phyloP scores from a whole-genome alignment of 2,329 filamentous ascomycete species.

The Lasiodiplodia gonubiensis region DNA sequence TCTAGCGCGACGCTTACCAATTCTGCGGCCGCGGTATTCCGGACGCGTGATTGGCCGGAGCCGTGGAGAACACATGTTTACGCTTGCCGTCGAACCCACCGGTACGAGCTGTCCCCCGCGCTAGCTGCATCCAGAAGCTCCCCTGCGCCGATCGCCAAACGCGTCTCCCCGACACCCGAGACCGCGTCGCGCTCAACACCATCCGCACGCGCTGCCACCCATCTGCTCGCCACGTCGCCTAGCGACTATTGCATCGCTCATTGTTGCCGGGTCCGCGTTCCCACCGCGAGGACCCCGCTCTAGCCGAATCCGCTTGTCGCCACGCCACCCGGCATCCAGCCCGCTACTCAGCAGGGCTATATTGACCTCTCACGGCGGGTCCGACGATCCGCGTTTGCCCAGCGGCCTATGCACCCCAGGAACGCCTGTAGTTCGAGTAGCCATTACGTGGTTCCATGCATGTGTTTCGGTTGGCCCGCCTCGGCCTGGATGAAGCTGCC shows the following conservation, averaged over 20 bases:
- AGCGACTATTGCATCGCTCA: not conserved
- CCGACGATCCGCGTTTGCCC: constrained; percentile 11
- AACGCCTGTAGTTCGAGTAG: not conserved
- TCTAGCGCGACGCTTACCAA: no score
- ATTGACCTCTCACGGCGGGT: not conserved
- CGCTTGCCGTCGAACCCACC: not conserved
- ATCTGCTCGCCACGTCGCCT: not conserved
- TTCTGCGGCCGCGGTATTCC: no score
- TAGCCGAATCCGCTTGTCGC: not conserved
- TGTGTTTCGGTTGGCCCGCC: not conserved
- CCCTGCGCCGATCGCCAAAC: constrained; percentile 11
- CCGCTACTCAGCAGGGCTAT: not conserved
- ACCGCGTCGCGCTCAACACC: constrained; percentile 1
- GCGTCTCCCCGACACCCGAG: not conserved
- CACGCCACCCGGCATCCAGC: not conserved
- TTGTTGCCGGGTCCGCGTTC: not conserved
- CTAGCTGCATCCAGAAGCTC: constrained; percentile 1
- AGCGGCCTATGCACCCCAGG: not conserved
- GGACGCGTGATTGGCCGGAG: no score
- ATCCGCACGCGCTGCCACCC: not conserved
- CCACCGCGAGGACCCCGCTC: not conserved
- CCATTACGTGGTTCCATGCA: not conserved
- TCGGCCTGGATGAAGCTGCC: not conserved
- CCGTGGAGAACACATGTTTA: no score
- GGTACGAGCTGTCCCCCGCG: not conserved